These are phyloP conservation scores for Kwoniella shivajii DNA, from an alignment of 1,284 basidiomycete genomes.

Conservation along the genomic window DNA sequence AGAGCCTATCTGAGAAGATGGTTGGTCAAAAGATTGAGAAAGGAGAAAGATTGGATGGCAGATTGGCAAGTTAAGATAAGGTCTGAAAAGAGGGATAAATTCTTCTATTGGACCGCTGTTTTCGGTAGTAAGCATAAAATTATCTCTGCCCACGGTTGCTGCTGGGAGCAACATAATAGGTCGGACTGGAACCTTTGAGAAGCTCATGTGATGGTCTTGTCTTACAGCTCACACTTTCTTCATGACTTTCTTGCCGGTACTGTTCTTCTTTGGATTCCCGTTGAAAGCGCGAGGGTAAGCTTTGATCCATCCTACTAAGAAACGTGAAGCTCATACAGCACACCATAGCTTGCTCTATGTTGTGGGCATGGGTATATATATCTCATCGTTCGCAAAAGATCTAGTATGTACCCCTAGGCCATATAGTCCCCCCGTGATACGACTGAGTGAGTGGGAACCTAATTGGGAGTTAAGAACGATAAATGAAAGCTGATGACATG, in stretches of 20 bases:
- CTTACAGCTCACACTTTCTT: slow-evolving; percentile 83
- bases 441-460: slow-evolving; percentile 58
- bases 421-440: slow-evolving; percentile 83
- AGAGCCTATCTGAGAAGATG: slow-evolving; percentile 64
- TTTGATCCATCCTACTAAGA: not conserved
- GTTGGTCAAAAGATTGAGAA: slow-evolving; percentile 64
- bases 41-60: slow-evolving; percentile 69
- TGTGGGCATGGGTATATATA: slow-evolving; percentile 79
- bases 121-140: slow-evolving; percentile 62
- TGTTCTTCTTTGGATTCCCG: slow-evolving; percentile 83
- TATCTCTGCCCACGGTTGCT: not conserved
- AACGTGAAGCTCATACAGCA: not conserved
- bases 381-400: slow-evolving; percentile 84
- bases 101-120: slow-evolving; percentile 87
- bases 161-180: not conserved
- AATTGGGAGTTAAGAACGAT: not conserved
- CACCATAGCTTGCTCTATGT: slow-evolving; percentile 58
- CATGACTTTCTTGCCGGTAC: slow-evolving; percentile 80
- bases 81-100: slow-evolving; percentile 73
- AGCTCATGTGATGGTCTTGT: not conserved
- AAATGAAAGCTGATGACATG: not conserved
- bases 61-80: slow-evolving; percentile 69
- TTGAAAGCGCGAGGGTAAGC: slow-evolving; percentile 69
- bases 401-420: slow-evolving; percentile 88
- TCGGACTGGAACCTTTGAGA: not conserved